Evolutionary conservation across 2,329 filamentous ascomycete genomes (phyloP), one percentile per base, ranked within the genome.

Genomic region (Fusarium lyarnte): DNA sequence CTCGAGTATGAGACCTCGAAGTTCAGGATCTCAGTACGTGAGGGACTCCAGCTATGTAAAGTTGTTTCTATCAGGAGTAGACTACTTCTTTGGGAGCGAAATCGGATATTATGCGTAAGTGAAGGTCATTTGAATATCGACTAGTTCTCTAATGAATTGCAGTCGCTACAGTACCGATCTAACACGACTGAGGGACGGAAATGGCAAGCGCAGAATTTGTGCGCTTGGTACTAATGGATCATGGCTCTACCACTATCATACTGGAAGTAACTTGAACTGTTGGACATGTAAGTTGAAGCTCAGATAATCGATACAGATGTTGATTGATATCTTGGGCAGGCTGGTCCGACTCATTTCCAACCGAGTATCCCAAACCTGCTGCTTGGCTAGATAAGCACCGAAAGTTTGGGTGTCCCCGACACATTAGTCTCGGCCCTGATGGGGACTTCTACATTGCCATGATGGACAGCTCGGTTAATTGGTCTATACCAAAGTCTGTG

Each of bases 391-490:
- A 51, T 7, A 25, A 35, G n/a, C 11, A 25, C 6, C 29, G 35
- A 2, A 51, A 0, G 12, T 51, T 35, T 25, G 31, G 31, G 2
- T 51, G 47, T 11, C 47, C 12, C 12, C n/a, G 12, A 11, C 47
- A 36, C 4, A 51, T 51, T 10, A 51, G 47, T 8, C 12, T 51
- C 7, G 47, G n/a, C 4, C 0, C 0, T 5, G 4, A 1, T 13
- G 46, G 29, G 2, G 23, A 5, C n/a, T 49, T 23, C 17, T 49
- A 9, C 2, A 35, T 49, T 2, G 1, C 5, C 17, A 35, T 35
- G 31, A 4, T 51, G 31, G 31, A 51, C 2, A 21, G 36, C 6
- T 35, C 17, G 0, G 0, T 1, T 1, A 0, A 2, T 6, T 51
- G 31, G 31, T 31, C 17, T 2, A 0, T 51, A 2, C 16, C n/a